Percentiles rank a stretch among this genome's conserved stretches.
Conservation (phyloP, 73 alveolate species). For the Loxodes magnus region DNA sequence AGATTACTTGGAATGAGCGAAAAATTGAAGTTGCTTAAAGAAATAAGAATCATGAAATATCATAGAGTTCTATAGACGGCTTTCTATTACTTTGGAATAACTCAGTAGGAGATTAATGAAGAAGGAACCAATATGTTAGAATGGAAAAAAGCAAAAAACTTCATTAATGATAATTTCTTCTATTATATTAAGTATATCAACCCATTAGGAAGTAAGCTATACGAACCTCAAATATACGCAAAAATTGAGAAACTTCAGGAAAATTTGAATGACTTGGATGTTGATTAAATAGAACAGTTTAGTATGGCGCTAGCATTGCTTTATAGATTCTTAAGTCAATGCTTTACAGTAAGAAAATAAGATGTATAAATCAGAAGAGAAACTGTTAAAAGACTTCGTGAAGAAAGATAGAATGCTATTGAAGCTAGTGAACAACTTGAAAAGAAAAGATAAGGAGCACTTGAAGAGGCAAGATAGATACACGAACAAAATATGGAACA, state of each 20-base stretch:
- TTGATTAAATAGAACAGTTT: conserved; percentile 4
- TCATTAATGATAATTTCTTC: conserved; percentile 50
- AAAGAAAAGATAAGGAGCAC: conserved; percentile 24
- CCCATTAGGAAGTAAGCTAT: conserved; percentile 76
- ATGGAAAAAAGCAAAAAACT: conserved; percentile 82
- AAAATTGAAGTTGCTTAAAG: conserved; percentile 29
- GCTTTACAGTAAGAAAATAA: conserved; percentile 50
- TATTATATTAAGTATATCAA: conserved; percentile 34
- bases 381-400: conserved; percentile 25
- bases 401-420: conserved; percentile 41
- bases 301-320: conserved; percentile 36
- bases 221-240: conserved; percentile 70
- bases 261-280: neutral
- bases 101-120: conserved; percentile 60
- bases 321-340: conserved; percentile 40
- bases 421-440: conserved; percentile 29
- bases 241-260: conserved; percentile 12
- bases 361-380: conserved; percentile 45
- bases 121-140: conserved; percentile 76
- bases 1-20: no score
- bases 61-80: conserved; percentile 63
- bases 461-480: conserved; percentile 34
- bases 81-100: conserved; percentile 53
- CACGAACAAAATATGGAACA: conserved; percentile 31
- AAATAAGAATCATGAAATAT: conserved; percentile 70